phyloP scores from a whole-genome alignment of 2,329 filamentous ascomycete species.

The Ascochyta clinopodiicola region DNA sequence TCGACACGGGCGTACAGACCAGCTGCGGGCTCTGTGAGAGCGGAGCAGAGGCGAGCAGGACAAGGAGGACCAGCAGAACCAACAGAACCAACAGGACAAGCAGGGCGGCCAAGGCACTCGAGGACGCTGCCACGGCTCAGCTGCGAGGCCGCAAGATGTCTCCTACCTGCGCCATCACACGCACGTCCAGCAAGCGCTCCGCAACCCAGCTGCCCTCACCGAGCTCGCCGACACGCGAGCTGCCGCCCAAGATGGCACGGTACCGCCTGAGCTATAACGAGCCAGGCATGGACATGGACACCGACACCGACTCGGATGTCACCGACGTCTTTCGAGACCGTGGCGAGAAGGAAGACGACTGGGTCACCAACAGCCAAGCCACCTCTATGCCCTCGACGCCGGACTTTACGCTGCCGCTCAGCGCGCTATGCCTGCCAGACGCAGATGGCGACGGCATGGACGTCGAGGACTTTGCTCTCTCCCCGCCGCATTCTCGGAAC shows the following conservation, averaged over 20 bases:
- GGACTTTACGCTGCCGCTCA: constrained; percentile 24
- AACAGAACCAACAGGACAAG: no score
- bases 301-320: constrained; percentile 31
- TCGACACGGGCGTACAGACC: constrained; percentile 44
- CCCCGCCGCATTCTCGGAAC: constrained; percentile 30
- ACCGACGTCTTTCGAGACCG: constrained; percentile 25
- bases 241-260: constrained; percentile 46
- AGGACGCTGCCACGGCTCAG: constrained; percentile 25
- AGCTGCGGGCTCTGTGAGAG: constrained; percentile 42
- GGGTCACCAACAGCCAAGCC: constrained; percentile 23
- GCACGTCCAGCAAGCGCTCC: constrained; percentile 46
- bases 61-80: no score
- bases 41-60: constrained; percentile 18
- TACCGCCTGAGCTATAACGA: constrained; percentile 32
- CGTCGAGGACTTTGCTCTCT: constrained; percentile 38
- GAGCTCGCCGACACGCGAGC: constrained; percentile 40
- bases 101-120: not conserved
- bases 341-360: constrained; percentile 26
- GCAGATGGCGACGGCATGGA: constrained; percentile 37
- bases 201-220: constrained; percentile 47
- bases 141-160: constrained; percentile 38
- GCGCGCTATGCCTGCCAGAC: constrained; percentile 29
- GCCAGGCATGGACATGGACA: constrained; percentile 24
- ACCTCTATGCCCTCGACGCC: constrained; percentile 34
- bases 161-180: constrained; percentile 30